Conservation (phyloP, 2,329 filamentous ascomycete species). For the Helicocarpus griseus region DNA sequence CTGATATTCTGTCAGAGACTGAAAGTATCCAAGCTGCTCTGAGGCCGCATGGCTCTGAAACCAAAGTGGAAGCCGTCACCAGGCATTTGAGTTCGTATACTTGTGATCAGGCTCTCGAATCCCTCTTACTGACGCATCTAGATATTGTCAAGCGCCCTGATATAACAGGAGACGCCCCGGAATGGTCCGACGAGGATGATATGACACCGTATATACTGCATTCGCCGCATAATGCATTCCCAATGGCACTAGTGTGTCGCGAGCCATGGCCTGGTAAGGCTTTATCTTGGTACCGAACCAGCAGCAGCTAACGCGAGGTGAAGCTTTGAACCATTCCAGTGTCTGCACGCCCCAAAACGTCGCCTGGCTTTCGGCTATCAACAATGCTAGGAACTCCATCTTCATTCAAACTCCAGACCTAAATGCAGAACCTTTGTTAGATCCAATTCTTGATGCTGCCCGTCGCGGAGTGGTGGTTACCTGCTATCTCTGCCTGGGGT, state of each 20-base stretch:
- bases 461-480: slow-evolving; percentile 57
- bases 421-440: slow-evolving; percentile 59
- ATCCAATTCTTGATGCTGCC: slow-evolving; percentile 55
- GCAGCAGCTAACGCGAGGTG: neutral
- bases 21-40: slow-evolving; percentile 51
- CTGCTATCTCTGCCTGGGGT: slow-evolving; percentile 66
- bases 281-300: too few species aligned
- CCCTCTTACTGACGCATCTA: slow-evolving; percentile 9
- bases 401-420: slow-evolving; percentile 73
- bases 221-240: slow-evolving; percentile 46
- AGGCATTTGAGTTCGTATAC: slow-evolving; percentile 48
- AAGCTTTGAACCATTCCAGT: slow-evolving; percentile 49
- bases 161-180: slow-evolving; percentile 45
- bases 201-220: slow-evolving; percentile 60
- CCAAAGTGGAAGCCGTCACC: slow-evolving; percentile 49
- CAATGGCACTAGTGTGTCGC: slow-evolving; percentile 63
- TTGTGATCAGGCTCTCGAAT: slow-evolving; percentile 3
- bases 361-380: slow-evolving; percentile 60
- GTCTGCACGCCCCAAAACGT: slow-evolving; percentile 64
- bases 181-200: slow-evolving; percentile 41
- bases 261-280: slow-evolving; percentile 50
- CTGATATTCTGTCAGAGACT: slow-evolving; percentile 51
- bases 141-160: slow-evolving; percentile 47
- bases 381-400: slow-evolving; percentile 53
- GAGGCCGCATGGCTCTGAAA: slow-evolving; percentile 42